Evolutionary conservation across 169 alveolate species (phyloP).

Genomic region (Eimeria brunetti): DNA sequence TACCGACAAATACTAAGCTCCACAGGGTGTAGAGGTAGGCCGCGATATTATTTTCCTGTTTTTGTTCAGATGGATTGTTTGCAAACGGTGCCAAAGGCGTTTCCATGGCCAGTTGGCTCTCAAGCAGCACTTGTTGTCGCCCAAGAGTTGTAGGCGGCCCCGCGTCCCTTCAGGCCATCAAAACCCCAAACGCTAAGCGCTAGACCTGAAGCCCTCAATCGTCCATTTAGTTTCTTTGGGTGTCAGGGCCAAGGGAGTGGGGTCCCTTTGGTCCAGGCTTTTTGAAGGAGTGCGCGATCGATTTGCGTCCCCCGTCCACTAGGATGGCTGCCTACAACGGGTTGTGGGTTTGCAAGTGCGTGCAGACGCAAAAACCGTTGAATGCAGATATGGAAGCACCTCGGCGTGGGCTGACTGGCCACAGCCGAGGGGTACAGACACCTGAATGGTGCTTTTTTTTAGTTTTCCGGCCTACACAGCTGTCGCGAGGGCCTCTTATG

Average conservation of each 20-base stretch:
- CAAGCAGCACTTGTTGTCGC: constrained; percentile 3
- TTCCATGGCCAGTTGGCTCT: constrained; percentile 15
- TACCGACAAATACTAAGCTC: not conserved
- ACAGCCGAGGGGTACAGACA: too few relatives aligned
- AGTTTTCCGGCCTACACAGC: not conserved
- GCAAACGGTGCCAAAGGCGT: not conserved
- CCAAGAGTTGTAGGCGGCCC: not conserved
- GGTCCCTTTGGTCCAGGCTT: not conserved
- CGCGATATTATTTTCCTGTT: not conserved
- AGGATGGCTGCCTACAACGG: not conserved
- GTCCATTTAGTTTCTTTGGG: not conserved
- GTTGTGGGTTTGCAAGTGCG: not conserved
- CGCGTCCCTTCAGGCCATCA: not conserved
- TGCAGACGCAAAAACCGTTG: not conserved
- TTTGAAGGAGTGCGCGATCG: not conserved
- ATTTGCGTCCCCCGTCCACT: not conserved
- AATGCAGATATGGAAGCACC: not conserved
- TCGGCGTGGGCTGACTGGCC: too few relatives aligned
- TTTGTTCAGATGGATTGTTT: not conserved
- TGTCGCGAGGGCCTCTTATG: not conserved
- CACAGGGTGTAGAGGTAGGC: not conserved
- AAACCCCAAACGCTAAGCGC: constrained; percentile 19
- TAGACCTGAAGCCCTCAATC: not conserved
- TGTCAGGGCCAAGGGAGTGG: not conserved
- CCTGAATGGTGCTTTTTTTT: not conserved